Evolutionary conservation across 805 yeast species (phyloP).

Genomic region (Cyberlindnera meyerae): DNA sequence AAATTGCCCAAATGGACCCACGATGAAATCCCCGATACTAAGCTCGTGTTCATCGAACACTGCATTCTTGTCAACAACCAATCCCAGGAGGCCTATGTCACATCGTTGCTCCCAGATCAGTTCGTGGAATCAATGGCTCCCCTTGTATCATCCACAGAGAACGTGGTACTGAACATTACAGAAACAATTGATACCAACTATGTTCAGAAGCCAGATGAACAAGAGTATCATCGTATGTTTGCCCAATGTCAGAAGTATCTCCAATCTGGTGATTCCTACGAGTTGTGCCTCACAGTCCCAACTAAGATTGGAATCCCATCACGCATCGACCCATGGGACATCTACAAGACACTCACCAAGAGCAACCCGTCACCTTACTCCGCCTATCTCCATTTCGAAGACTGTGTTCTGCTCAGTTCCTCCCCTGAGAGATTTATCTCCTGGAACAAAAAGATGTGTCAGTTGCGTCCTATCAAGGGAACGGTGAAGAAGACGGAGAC

Average conservation of each 20-base stretch:
- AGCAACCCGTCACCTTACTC: conserved; percentile 93
- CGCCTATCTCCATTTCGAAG: conserved; percentile 69
- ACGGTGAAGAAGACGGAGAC: conserved; percentile 68
- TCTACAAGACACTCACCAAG: conserved; percentile 65
- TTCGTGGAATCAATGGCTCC: conserved; percentile 22
- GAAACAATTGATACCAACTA: conserved; percentile 10
- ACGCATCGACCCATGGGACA: conserved; percentile 60
- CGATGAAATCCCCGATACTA: conserved; percentile 60
- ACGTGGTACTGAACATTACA: not conserved
- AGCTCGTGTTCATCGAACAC: conserved; percentile 65
- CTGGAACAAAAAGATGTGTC: conserved; percentile 61
- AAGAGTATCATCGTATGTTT: conserved; percentile 51
- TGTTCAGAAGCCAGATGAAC: conserved; percentile 46
- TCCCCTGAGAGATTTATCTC: conserved; percentile 92
- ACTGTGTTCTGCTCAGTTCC: conserved; percentile 60
- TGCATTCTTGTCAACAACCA: conserved; percentile 51
- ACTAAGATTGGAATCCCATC: conserved; percentile 53
- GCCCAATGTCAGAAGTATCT: conserved; percentile 60
- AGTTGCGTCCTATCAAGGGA: conserved; percentile 93
- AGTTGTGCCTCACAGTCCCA: conserved; percentile 80
- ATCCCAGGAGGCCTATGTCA: conserved; percentile 41
- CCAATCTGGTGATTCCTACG: conserved; percentile 85
- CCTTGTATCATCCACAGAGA: conserved; percentile 1
- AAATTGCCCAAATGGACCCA: conserved; percentile 36
- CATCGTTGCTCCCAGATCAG: conserved; percentile 36